Conservation (phyloP, 345 rosid species). For the Euphorbia peplus region DNA sequence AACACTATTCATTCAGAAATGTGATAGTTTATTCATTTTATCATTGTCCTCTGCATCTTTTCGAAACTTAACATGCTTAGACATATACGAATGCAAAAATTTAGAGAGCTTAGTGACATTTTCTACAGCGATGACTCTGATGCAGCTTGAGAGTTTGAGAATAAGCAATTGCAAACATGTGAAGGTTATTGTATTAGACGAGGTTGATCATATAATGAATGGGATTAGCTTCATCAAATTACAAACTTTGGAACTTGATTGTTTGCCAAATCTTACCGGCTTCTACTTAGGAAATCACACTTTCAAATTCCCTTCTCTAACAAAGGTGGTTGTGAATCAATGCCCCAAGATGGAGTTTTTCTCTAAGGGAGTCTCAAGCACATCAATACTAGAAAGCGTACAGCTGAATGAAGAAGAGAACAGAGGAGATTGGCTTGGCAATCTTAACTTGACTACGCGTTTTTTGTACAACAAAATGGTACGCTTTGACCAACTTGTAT, state of each 20-base stretch:
- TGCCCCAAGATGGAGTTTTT: conserved; percentile 4
- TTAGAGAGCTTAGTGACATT: not conserved
- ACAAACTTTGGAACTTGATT: not conserved
- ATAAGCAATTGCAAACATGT: conserved; percentile 11
- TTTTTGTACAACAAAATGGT: not conserved
- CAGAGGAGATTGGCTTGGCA: not conserved
- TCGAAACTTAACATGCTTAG: conserved; percentile 3
- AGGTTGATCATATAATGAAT: not conserved
- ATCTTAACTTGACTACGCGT: not conserved
- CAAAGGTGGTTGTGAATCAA: not conserved
- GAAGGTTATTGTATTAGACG: conserved; percentile 4
- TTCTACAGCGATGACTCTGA: conserved; percentile 6
- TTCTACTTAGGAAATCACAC: not conserved
- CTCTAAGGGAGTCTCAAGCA: not conserved
- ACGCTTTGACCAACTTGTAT: not conserved
- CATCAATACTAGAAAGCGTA: not conserved
- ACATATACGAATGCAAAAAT: not conserved
- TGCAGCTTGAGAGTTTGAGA: not conserved
- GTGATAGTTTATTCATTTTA: conserved; percentile 9
- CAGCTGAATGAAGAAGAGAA: not conserved
- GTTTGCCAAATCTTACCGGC: conserved; percentile 2
- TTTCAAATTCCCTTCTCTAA: conserved; percentile 9
- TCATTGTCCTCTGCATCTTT: not conserved
- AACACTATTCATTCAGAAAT: not conserved
- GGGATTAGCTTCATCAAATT: not conserved